Evolutionary conservation across 768 basidiomycete genomes (phyloP).

Genomic region (Tricholoma hemisulphureum): DNA sequence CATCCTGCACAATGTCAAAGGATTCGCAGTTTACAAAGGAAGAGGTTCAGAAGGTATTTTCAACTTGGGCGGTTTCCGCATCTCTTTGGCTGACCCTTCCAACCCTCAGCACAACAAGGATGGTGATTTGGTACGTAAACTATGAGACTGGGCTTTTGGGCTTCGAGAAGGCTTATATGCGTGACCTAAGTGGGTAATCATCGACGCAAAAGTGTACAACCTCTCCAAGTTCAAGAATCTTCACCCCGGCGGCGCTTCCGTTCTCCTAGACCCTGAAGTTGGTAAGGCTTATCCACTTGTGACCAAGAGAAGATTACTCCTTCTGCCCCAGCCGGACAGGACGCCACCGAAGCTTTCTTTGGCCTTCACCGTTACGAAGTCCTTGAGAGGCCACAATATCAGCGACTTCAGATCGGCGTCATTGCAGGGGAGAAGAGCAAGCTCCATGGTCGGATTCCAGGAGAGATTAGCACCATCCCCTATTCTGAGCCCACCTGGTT

Average conservation of each 20-base stretch:
- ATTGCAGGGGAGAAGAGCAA: constrained; percentile 57
- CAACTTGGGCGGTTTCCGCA: neutral
- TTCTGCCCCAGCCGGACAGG: constrained; percentile 56
- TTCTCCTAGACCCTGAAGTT: constrained; percentile 71
- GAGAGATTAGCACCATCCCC: constrained; percentile 64
- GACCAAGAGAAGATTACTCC: neutral
- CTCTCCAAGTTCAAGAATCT: constrained; percentile 73
- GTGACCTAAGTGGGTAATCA: constrained; percentile 65
- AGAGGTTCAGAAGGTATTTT: constrained; percentile 67
- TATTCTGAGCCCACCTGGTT: constrained; percentile 83
- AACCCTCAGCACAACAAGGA: constrained; percentile 66
- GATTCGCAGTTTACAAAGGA: constrained; percentile 51
- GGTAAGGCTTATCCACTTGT: constrained; percentile 38
- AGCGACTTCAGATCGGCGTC: constrained; percentile 60
- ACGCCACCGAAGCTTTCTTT: constrained; percentile 78
- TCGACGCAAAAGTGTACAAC: constrained; percentile 84
- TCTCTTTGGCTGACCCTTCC: neutral
- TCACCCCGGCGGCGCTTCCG: constrained; percentile 80
- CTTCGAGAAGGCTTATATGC: neutral
- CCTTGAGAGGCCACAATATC: constrained; percentile 62
- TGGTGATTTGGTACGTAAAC: constrained; percentile 60
- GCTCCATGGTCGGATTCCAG: constrained; percentile 45
- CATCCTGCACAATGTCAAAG: constrained; percentile 23
- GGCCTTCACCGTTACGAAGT: constrained; percentile 74
- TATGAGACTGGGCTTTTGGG: neutral